Percentiles rank a stretch among this genome's conserved stretches.
Conservation (phyloP, 495 filamentous ascomycete species). For the Podospora appendiculata region DNA sequence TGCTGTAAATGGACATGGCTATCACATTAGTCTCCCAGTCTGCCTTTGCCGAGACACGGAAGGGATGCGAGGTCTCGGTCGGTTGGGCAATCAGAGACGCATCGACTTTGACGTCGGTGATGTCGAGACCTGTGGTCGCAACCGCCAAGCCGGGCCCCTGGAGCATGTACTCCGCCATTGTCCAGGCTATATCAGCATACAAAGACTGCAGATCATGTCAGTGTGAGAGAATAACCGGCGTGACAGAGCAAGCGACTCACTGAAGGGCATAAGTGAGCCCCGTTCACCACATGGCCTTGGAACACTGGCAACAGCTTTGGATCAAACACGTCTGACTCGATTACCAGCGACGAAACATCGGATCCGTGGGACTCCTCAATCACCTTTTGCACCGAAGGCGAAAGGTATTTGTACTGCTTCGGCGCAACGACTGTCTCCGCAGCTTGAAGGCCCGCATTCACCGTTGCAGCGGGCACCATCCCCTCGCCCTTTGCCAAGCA, state of each 20-base stretch:
- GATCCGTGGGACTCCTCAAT: constrained; percentile 48
- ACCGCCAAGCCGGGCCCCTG: constrained; percentile 51
- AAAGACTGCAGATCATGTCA: constrained; percentile 30
- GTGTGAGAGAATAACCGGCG: too few relatives aligned
- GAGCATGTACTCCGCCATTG: constrained; percentile 55
- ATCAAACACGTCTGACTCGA: constrained; percentile 59
- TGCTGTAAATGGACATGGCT: constrained; percentile 30
- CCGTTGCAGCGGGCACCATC: too few relatives aligned
- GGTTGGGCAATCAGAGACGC: constrained; percentile 60
- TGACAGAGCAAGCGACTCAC: too few relatives aligned
- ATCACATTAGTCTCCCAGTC: constrained; percentile 30
- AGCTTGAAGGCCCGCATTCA: constrained; percentile 42
- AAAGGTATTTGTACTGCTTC: constrained; percentile 34
- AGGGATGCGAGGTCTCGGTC: constrained; percentile 41
- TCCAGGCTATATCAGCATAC: constrained; percentile 73
- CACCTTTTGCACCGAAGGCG: constrained; percentile 44
- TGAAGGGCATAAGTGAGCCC: constrained; percentile 41
- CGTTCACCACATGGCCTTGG: constrained; percentile 66
- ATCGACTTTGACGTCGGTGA: constrained; percentile 56
- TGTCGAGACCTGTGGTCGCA: constrained; percentile 48
- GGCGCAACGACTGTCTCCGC: constrained; percentile 44
- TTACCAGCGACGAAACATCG: constrained; percentile 47
- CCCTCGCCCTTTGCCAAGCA: constrained; percentile 59
- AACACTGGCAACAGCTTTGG: constrained; percentile 53
- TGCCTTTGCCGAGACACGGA: constrained; percentile 34